phyloP scores from a whole-genome alignment of 306 rosid species.

The Lathyrus tuberosus region DNA sequence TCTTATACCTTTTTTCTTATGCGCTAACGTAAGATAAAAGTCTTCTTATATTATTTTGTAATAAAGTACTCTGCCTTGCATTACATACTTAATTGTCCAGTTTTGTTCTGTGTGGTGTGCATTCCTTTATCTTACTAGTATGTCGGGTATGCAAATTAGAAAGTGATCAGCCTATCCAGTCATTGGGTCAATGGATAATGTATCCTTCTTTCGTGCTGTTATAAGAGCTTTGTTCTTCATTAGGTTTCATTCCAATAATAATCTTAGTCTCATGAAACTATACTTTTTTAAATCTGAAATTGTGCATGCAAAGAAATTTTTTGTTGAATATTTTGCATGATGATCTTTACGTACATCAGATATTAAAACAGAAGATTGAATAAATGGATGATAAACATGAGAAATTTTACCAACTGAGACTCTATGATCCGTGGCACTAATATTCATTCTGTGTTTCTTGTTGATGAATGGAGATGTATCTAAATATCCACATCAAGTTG shows the following conservation, averaged over 20 bases:
- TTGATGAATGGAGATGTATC: constrained; percentile 5
- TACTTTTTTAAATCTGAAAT: constrained; percentile 8
- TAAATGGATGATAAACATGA: constrained; percentile 9
- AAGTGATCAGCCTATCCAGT: not conserved
- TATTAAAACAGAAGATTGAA: too few species aligned
- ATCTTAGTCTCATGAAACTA: constrained; percentile 12
- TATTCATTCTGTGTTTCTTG: constrained; percentile 18
- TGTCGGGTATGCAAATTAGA: not conserved
- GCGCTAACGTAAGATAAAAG: constrained; percentile 73
- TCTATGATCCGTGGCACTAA: constrained; percentile 2
- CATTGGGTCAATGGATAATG: not conserved
- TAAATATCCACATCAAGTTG: constrained; percentile 14
- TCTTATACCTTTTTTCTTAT: constrained; percentile 85
- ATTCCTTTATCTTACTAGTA: constrained; percentile 5
- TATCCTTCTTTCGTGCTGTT: not conserved
- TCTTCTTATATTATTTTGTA: constrained; percentile 28
- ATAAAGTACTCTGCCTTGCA: constrained; percentile 16
- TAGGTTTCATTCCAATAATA: not conserved
- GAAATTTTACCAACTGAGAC: constrained; percentile 15
- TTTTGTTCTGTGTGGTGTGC: not conserved
- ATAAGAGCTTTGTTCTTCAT: not conserved
- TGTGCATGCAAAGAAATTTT: constrained; percentile 17
- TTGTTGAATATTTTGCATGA: constrained; percentile 8
- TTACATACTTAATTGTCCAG: constrained; percentile 13
- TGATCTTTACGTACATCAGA: too few species aligned